Base-by-base conservation (phyloP, 805 yeast species). In the Teunomyces kruisii region DNA sequence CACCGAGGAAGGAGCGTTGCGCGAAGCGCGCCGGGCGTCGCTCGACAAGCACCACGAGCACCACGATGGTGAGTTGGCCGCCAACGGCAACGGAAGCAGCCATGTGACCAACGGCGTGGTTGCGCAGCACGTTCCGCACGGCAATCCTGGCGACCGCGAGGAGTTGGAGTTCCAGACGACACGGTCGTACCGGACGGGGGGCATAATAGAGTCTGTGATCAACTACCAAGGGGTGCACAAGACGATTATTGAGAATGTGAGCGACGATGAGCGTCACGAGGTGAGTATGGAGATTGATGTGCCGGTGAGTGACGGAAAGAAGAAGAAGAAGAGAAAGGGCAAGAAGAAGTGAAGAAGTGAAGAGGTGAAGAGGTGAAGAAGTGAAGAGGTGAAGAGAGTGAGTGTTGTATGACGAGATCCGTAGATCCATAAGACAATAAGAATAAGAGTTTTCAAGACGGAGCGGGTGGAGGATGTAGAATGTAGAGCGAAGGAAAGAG, bases 201-300 rank as follows among this genome's bases (percentile, higher is more conserved):
- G 92, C 7, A 83, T 89, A 43, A 78, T 87, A 44, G 97, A 89
- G 65, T 81, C 87, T 32, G 84, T 89, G 13, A 81, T 89, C n/a
- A 86, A 84, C 41, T 86, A 86, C 22, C 83, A 84, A 58, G 97
- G 96, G 43, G 86, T 87, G 15, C 83, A 81, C 55, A 89, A 89
- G 71, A 88, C 95, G 3, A 86, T 89, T 49, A 88, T 89, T 56
- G 92, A 86, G 55, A 84, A 81, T 43, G 74, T 77, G 5, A 64
- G 78, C 50, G 76, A 70, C 45, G 69, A 72, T 32, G 81, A 79
- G 16, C 68, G 64, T 32, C 64, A 57, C 8, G 42, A 44, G 13
- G 53, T 44, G 16, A 19, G 22, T 19, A 3, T 31, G 16, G 16
- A 31, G 9, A 9, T 31, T 8, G 16, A 15, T 6, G 39, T 6